Evolutionary conservation across 2,329 filamentous ascomycete species (phyloP), one percentile per base, ranked within the genome.

Genomic region (Colletotrichum sp.): DNA sequence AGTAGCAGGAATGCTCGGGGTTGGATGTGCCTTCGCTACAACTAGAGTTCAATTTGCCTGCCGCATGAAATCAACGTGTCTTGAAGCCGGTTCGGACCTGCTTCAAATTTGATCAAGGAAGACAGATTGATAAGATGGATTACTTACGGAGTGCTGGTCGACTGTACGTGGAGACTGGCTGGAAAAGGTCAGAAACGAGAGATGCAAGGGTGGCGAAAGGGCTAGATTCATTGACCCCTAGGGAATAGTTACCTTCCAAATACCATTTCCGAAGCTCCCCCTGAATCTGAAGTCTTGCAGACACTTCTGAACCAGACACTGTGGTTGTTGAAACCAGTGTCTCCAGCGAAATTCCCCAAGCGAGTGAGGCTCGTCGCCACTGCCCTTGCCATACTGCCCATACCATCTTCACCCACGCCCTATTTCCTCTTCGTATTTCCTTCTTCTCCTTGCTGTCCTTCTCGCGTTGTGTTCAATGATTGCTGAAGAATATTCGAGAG

Each of bases 21-120:
- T 6, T n/a, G 39, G 3, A 49, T 12, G 3, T 49, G 39, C 18
- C 5, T 49, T 49, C 18, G 3, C 12, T 49, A n/a, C 9, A 49
- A 49, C 0, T 49, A n/a, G 39, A 49, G 18, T 21, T n/a, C 0
- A 49, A 21, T 12, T n/a, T 12, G 18, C 39, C 39, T 49, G 6
- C 18, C 9, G 6, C 39, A 7, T n/a, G 39, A n/a, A 6, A 49
- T n/a, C 39, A n/a, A n/a, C 39, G 9, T n/a, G 39, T n/a, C 3
- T 0, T 0, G 39, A 44, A 10, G 39, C 18, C 8, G 9, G 5
- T n/a, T 2, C 18, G 8, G 18, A 10, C 18, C 8, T 44, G 39
- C 39, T 44, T 44, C 39, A 44, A 12, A 44, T 12, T n/a, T n/a
- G 3, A 44, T 7, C 18, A 49, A n/a, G 7, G 39, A 49, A 4